These are phyloP conservation scores for Kwoniella bestiolae DNA, from an alignment of 768 basidiomycete genomes.

Conservation along the genomic window DNA sequence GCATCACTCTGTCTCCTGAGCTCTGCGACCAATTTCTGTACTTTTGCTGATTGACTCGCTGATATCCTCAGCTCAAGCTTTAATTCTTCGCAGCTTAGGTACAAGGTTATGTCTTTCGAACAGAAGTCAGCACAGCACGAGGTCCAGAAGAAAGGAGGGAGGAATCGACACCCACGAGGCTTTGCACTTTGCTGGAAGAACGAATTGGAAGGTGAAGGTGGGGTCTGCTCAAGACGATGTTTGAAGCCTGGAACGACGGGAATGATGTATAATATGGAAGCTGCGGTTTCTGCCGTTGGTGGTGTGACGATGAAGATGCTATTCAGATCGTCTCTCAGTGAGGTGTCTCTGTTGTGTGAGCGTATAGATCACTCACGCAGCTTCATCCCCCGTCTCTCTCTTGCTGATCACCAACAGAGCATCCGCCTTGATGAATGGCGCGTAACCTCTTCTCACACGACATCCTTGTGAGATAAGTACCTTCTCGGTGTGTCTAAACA, in stretches of 20 bases:
- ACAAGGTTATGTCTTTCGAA: slow-evolving; percentile 38
- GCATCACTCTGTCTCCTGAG: slow-evolving; percentile 29
- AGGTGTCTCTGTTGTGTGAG: not conserved
- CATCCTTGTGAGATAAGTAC: slow-evolving; percentile 25
- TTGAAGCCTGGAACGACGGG: slow-evolving; percentile 33
- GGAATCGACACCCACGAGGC: slow-evolving; percentile 36
- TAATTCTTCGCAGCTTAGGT: slow-evolving; percentile 12
- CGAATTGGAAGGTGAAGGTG: slow-evolving; percentile 46
- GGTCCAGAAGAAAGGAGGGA: not conserved
- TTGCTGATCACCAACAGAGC: slow-evolving; percentile 25
- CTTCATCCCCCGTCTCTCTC: slow-evolving; percentile 18
- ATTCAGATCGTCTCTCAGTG: not conserved
- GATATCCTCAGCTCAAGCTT: slow-evolving; percentile 39
- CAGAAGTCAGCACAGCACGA: slow-evolving; percentile 3
- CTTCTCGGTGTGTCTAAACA: slow-evolving; percentile 26
- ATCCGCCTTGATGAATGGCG: slow-evolving; percentile 24
- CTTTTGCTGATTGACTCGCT: slow-evolving; percentile 28
- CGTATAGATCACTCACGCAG: slow-evolving; percentile 14
- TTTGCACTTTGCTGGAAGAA: slow-evolving; percentile 46
- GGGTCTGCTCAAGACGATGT: slow-evolving; percentile 40
- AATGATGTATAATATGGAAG: slow-evolving; percentile 28
- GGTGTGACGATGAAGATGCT: slow-evolving; percentile 33
- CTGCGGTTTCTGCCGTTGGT: not conserved
- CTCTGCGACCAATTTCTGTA: slow-evolving; percentile 36
- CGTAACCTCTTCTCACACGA: slow-evolving; percentile 25